These are phyloP conservation scores for Flaveria bidentis DNA, from an alignment of 129 eudicot genomes.

Conservation along the genomic window DNA sequence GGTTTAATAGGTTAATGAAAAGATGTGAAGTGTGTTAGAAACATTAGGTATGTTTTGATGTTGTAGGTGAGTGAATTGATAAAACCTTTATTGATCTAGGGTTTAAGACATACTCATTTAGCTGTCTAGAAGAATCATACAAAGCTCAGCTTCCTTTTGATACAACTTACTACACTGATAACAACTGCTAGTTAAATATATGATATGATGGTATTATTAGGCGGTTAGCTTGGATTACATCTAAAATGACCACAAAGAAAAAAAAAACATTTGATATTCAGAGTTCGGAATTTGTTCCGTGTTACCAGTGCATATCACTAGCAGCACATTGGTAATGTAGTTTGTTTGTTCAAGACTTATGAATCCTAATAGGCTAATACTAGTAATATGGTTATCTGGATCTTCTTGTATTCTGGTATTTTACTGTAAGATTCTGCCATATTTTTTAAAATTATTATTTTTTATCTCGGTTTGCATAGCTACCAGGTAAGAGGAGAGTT, in stretches of 20 bases:
- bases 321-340: background rate
- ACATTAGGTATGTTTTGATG: background rate
- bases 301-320: background rate
- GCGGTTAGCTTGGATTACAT: background rate
- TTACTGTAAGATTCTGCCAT: background rate
- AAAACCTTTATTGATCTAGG: constrained; percentile 12
- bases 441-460: background rate
- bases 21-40: background rate
- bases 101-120: constrained; percentile 5
- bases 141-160: background rate
- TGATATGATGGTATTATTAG: background rate
- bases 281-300: constrained; percentile 3
- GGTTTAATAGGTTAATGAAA: background rate
- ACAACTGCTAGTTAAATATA: background rate
- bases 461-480: constrained; percentile 37
- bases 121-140: background rate
- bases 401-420: background rate
- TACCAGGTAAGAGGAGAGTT: constrained; percentile 59
- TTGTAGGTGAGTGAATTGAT: background rate
- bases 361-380: background rate
- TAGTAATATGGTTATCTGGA: background rate
- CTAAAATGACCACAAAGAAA: background rate
- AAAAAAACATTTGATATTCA: background rate
- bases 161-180: background rate
- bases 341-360: constrained; percentile 8